Conservation (phyloP, 2,329 filamentous ascomycete species). For the Fusarium subtropicale region DNA sequence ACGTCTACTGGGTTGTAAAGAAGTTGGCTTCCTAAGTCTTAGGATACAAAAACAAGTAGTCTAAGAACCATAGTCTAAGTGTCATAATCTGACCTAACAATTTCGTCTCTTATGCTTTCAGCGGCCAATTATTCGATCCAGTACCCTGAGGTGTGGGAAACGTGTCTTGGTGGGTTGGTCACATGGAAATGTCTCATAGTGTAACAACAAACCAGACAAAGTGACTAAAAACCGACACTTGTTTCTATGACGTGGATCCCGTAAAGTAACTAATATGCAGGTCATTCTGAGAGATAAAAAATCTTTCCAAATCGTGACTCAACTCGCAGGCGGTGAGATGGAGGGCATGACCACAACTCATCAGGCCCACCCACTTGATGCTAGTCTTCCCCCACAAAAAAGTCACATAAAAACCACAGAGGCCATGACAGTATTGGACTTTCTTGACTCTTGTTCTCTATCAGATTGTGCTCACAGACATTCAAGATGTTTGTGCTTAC, state of each 20-base stretch:
- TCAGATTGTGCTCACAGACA: neutral
- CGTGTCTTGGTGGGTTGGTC: neutral
- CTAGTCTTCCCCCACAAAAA: constrained; percentile 2
- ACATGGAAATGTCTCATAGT: neutral
- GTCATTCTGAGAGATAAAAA: neutral
- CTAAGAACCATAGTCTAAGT: no score
- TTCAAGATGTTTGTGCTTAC: neutral
- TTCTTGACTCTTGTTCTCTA: neutral
- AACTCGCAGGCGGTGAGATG: neutral
- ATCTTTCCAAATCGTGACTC: neutral
- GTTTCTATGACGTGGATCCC: neutral
- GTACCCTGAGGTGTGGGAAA: neutral
- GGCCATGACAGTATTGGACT: neutral
- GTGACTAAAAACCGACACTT: no score
- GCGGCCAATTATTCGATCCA: no score
- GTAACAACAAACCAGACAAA: neutral
- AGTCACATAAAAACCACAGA: neutral
- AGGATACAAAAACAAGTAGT: no score
- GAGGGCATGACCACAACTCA: constrained; percentile 1
- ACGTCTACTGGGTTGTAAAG: no score
- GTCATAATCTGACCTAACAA: no score
- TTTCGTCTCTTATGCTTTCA: no score
- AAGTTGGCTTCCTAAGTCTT: neutral
- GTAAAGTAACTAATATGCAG: neutral
- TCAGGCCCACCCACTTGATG: neutral